Base-by-base conservation (phyloP, 495 filamentous ascomycete species). In the Penicillium ochrochloron region DNA sequence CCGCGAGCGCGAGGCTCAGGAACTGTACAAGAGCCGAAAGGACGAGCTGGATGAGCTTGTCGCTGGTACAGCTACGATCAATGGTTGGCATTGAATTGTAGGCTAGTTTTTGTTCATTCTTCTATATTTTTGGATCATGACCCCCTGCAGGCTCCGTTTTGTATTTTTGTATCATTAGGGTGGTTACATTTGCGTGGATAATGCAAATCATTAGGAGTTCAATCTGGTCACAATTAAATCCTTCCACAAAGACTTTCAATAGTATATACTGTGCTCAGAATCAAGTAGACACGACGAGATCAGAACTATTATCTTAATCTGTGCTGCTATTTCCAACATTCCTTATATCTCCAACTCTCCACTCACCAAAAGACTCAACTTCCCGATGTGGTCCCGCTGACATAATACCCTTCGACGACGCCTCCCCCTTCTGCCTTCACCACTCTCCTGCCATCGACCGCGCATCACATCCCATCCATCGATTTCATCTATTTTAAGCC, bases 1-100 rank as follows among this genome's bases (percentile, higher is more conserved):
- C 62, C 84, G 93, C 61, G 94, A 97, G 82, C 83, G 92, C 55
- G 92, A 97, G 81, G 92, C 91, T 33, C 96, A 99, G 77, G 93
- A 97, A 62, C 73, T 89, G 66, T 98, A 94, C 73, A 83, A 89
- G 71, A 79, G 75, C 62, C 83, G 86, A 62, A 92, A 84, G 73
- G 90, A 92, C 41, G 95, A 98, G 79, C 72, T 97, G 60, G 89
- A 90, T 55, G 82, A 78, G 61, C 78, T 94, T 52, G 64, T 78
- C 61, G 71, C 73, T 34, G 75, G 75, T 25, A 75, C 72, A 6
- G 76, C 73, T 9, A 70, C 65, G 34, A 73, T 80, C 27, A 80
- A 82, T 72, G 78, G 80, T 10, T 82, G 78, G 77, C 76, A 82
- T 66, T 82, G 57, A 79, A n/a, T 46, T 41, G 48, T n/a, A 29